Percentiles rank a stretch among this genome's conserved stretches.
Evolutionary conservation across 139 green algal genomes (phyloP).

Genomic region (Deuterostichococcus epilithicus): DNA sequence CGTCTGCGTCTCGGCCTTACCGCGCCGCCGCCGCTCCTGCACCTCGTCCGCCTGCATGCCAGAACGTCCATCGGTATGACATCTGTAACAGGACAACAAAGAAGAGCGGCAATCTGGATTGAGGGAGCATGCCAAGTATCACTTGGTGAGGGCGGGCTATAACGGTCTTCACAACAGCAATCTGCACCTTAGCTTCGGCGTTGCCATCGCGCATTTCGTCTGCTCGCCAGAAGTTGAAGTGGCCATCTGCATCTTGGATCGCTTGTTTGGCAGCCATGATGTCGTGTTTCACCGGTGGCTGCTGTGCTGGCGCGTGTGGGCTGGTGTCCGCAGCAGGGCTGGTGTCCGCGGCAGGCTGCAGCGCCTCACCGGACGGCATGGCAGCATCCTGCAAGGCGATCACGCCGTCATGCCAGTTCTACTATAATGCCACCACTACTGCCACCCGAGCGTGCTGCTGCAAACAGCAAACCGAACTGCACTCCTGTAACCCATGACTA

Average conservation of each 20-base stretch:
- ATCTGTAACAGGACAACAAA: no score
- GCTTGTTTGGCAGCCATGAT: background rate
- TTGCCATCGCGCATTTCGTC: conserved; percentile 20
- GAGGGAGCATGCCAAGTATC: no score
- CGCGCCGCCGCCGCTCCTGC: conserved; percentile 38
- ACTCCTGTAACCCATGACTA: no score
- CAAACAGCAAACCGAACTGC: no score
- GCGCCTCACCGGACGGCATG: background rate
- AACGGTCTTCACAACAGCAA: no score
- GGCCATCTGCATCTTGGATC: conserved; percentile 4
- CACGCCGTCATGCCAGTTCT: no score
- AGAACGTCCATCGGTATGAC: no score
- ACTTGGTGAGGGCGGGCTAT: no score
- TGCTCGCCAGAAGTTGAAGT: conserved; percentile 57
- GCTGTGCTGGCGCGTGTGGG: background rate
- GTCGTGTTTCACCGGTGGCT: conserved; percentile 4
- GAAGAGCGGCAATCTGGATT: no score
- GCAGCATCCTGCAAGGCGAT: background rate
- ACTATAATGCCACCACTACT: no score
- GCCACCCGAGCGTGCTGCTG: no score
- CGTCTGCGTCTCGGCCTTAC: conserved; percentile 67
- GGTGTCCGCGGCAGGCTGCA: background rate
- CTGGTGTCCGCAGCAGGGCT: background rate
- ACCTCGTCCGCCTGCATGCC: conserved; percentile 44
- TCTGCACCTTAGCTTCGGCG: background rate